Conservation (phyloP, 176 grass and related monocot species). For the Themeda triandra region DNA sequence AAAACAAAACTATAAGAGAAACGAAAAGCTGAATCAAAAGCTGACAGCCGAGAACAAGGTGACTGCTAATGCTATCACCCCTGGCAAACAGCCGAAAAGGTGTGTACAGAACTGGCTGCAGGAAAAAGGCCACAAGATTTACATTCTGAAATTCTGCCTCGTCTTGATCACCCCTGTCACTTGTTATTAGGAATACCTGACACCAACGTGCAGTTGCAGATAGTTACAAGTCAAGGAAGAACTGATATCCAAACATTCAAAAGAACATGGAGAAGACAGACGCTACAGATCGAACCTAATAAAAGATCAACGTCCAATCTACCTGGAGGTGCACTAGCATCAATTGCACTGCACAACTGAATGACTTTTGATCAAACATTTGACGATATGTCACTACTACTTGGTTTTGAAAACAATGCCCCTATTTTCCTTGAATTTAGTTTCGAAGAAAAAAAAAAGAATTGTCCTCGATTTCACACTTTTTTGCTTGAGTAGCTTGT, state of each 20-base stretch:
- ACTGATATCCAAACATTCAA: not conserved
- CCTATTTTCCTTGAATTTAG: no score
- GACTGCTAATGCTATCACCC: slow-evolving; percentile 31
- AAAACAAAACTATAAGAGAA: slow-evolving; percentile 27
- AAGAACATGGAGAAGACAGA: not conserved
- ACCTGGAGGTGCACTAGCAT: slow-evolving; percentile 82
- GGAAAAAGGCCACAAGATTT: slow-evolving; percentile 23
- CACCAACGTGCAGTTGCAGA: not conserved
- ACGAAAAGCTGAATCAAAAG: slow-evolving; percentile 7
- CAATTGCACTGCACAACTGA: slow-evolving; percentile 78
- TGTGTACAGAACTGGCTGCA: slow-evolving; percentile 53
- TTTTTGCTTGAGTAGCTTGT: slow-evolving; percentile 65
- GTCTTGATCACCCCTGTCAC: slow-evolving; percentile 96
- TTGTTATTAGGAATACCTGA: slow-evolving; percentile 79
- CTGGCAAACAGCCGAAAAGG: slow-evolving; percentile 33
- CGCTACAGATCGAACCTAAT: not conserved
- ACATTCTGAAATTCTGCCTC: slow-evolving; percentile 71
- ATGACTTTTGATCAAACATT: slow-evolving; percentile 73
- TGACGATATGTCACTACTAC: not conserved
- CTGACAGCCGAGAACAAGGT: not conserved
- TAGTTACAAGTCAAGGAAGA: not conserved
- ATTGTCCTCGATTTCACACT: slow-evolving; percentile 90
- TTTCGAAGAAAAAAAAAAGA: no score
- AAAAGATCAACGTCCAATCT: not conserved
- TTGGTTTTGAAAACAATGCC: not conserved